phyloP scores from a whole-genome alignment of 306 rosid species.

The Cajanus cajan region DNA sequence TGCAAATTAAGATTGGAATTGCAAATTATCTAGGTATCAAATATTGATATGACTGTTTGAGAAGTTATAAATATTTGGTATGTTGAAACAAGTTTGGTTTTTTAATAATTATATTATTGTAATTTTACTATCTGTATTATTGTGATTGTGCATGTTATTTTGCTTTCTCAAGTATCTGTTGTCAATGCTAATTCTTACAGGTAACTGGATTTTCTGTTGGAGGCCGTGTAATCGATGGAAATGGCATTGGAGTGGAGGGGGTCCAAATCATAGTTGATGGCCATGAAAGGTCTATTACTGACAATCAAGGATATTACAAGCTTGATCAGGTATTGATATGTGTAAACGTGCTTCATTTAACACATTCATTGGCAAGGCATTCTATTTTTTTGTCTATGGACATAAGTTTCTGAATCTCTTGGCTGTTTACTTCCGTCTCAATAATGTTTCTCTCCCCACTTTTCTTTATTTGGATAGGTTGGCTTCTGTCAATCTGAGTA shows the following conservation, averaged over 20 bases:
- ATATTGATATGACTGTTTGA: not conserved
- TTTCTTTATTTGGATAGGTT: not conserved
- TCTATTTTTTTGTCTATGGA: conserved; percentile 3
- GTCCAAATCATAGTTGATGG: conserved; percentile 91
- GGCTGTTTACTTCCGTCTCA: not conserved
- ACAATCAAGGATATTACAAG: conserved; percentile 87
- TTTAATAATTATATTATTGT: not conserved
- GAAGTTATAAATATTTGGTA: not conserved
- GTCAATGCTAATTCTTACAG: conserved; percentile 44
- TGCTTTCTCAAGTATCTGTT: conserved; percentile 9
- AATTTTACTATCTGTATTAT: not conserved
- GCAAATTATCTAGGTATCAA: not conserved
- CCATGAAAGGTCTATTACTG: conserved; percentile 85
- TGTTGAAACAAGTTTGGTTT: conserved; percentile 1
- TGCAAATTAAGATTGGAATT: conserved; percentile 16
- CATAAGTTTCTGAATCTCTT: not conserved
- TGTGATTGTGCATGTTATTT: conserved; percentile 17
- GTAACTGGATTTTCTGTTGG: conserved; percentile 99
- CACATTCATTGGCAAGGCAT: not conserved
- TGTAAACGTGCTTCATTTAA: conserved; percentile 18
- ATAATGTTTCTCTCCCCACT: not conserved
- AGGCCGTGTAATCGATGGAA: conserved; percentile 91
- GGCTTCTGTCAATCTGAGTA: conserved; percentile 9
- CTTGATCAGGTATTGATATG: conserved; percentile 83
- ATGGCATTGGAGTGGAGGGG: conserved; percentile 80